Evolutionary conservation across 2,329 filamentous ascomycete genomes (phyloP), one percentile per base, ranked within the genome.

Genomic region (Anisogramma anomala): DNA sequence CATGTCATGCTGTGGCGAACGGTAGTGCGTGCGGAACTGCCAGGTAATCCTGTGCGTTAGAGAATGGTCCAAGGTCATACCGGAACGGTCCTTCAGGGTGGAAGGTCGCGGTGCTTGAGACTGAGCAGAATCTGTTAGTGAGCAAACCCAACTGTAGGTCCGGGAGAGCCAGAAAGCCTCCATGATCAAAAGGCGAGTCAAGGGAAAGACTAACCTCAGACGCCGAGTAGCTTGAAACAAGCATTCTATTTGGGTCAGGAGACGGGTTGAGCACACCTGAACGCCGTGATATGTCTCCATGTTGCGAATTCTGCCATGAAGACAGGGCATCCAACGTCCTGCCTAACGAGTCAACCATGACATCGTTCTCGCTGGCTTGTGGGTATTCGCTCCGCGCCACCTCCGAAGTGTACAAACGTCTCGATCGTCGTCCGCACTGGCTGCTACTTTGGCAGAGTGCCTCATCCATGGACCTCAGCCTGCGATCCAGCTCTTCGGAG

Each of bases 401-500:
- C 14, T 42, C 41, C 6, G 30, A 42, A 3, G 30, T 42, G 25
- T 42, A 6, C 30, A 42, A 6, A 2, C 35, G 35, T 17, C 15
- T 25, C 6, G 10, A 13, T 20, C 11, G 11, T 14, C 1, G 10
- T 6, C 4, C 15, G 7, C 1, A 4, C 2, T 7, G 10, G 14
- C 11, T 17, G 2, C 7, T 14, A 0, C 17, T 35, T 14, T 22
- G 35, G 15, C 5, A 28, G 6, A 38, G 23, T 4, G 25, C 14
- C 8, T 33, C 11, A 10, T 25, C 35, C 6, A 38, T 42, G 3
- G 35, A 33, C 11, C 23, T 17, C 3, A 42, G 35, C 15, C 35
- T 34, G 26, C 35, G 23, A n/a, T 38, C 35, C 7, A 38, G 18
- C 25, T 38, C 23, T n/a, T 34, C 41, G 5, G 41, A 34, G 3